Conservation (phyloP, 2,329 filamentous ascomycete species). For the Pyricularia sp. region DNA sequence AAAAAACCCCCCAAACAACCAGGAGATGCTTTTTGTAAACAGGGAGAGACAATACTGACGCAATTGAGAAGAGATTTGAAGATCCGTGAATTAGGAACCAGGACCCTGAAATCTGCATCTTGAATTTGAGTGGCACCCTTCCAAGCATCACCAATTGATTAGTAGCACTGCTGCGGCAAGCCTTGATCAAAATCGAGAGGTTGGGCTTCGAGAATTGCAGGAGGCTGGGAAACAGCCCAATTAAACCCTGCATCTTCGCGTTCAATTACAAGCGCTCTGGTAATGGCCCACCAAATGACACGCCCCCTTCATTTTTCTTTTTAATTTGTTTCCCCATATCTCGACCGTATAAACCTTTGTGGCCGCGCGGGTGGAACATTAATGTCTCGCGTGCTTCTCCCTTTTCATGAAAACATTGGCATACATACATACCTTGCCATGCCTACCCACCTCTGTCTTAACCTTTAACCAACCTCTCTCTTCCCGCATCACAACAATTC, state of each 20-base stretch:
- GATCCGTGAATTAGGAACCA: background rate
- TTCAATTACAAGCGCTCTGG: background rate
- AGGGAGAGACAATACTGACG: conserved; percentile 1
- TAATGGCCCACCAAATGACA: background rate
- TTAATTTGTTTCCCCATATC: background rate
- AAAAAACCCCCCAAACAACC: background rate
- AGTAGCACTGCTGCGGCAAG: background rate
- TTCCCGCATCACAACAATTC: background rate
- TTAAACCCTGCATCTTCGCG: background rate
- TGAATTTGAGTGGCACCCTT: background rate
- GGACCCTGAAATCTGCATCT: background rate
- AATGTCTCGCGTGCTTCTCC: background rate
- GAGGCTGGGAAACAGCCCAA: background rate
- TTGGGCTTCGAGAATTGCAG: background rate
- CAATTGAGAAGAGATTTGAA: background rate
- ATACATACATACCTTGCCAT: background rate
- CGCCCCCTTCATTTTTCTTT: background rate
- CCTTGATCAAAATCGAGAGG: background rate
- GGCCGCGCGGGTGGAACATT: background rate
- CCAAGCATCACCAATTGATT: background rate
- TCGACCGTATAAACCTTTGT: background rate
- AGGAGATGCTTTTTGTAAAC: background rate
- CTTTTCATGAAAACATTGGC: background rate
- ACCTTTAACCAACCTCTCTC: background rate
- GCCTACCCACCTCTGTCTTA: background rate